phyloP scores from a whole-genome alignment of 176 grass and related monocot genomes.

The Miscanthus lutarioriparius region DNA sequence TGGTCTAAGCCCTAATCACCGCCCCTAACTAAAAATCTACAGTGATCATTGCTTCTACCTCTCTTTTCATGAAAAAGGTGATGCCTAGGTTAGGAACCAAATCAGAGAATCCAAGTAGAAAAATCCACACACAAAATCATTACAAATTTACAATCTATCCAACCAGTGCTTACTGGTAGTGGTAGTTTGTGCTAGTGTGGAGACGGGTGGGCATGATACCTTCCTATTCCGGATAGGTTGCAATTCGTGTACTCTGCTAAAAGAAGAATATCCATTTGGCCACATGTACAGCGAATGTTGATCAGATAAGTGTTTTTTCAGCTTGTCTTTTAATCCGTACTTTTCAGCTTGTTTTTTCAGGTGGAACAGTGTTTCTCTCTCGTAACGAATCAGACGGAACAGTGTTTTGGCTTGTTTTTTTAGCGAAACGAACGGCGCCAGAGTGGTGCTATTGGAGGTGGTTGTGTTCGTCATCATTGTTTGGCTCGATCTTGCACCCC shows the following conservation, averaged over 20 bases:
- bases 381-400: no score
- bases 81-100: not conserved
- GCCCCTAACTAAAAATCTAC: not conserved
- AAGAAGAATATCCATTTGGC: constrained; percentile 20
- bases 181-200: not conserved
- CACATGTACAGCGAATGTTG: constrained; percentile 5
- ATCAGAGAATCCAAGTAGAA: not conserved
- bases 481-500: not conserved
- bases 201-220: not conserved
- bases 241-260: constrained; percentile 28
- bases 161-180: not conserved
- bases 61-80: not conserved
- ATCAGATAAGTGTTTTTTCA: not conserved
- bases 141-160: not conserved
- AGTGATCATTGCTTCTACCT: not conserved
- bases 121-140: not conserved
- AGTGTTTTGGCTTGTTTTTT: no score
- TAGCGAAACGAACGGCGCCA: no score
- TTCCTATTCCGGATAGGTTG: constrained; percentile 18
- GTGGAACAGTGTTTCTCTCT: no score
- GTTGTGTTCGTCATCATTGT: constrained; percentile 29
- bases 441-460: not conserved
- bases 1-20: constrained; percentile 13
- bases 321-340: no score
- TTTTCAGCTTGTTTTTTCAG: no score